Evolutionary conservation across 306 rosid species (phyloP), one percentile per base, ranked within the genome.

Genomic region (Acacia acuminata): DNA sequence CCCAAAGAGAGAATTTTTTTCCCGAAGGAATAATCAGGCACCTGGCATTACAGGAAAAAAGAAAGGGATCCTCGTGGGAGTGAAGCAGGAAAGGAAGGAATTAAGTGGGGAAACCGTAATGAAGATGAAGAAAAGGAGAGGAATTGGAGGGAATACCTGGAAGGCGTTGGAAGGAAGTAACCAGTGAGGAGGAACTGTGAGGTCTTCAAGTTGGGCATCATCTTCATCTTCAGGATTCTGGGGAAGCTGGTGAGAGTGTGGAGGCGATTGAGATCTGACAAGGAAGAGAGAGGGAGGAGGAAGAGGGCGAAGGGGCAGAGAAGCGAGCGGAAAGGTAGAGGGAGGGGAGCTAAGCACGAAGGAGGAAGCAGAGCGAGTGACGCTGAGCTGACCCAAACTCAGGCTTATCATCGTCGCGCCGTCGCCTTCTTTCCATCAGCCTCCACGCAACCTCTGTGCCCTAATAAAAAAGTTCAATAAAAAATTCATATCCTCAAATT

Each of bases 101-200:
- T 51, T 16, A 16, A 20, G 12, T 55, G 61, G 4, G 61, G 61
- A 8, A 55, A 55, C 58, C 5, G 22, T 51, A 20, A 17, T 1
- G 60, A 19, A 19, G 10, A 53, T 19, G 60, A 19, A 19, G 10
- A 19, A 75, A 75, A 32, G 10, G 34, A 6, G 5, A 17, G 16
- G 2, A 30, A 19, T 14, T 74, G 10, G 20, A 34, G 36, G 27
- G 32, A 70, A 71, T 86, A 92, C 98, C 97, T 96, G 85, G 71
- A 84, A 79, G 77, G 99, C 97, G 67, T 53, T 88, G 76, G 91
- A 81, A 68, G 99, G 93, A 67, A 53, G 79, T 84, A 84, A 84
- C 98, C 98, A 96, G 58, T 81, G 87, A 24, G 86, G 84, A 50
- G 99, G 99, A 73, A 92, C 91, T 34, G 87, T 87, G 47, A 93